A percentile compares a stretch with the other conserved stretches of the same genome.
Conservation (phyloP, 2,329 filamentous ascomycete genomes). For the Myriangium duriaei region DNA sequence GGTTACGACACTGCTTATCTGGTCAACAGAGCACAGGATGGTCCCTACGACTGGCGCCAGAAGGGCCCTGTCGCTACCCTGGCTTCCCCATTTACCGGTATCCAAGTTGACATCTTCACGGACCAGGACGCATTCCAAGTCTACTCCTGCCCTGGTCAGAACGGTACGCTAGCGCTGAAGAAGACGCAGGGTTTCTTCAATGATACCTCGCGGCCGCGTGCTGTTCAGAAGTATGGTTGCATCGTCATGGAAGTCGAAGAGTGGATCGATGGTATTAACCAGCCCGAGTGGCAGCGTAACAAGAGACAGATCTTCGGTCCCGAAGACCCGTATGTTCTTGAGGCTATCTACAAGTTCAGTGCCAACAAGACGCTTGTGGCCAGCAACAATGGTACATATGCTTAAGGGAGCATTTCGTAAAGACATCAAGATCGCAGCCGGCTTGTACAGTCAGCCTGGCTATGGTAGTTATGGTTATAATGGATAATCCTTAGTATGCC, state of each 20-base stretch:
- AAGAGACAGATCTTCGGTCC: conserved; percentile 39
- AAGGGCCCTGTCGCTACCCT: conserved; percentile 51
- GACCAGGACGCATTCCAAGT: conserved; percentile 84
- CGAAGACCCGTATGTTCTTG: conserved; percentile 30
- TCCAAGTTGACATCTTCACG: conserved; percentile 66
- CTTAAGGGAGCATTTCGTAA: no score
- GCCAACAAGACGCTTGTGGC: conserved; percentile 17
- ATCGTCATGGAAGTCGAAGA: conserved; percentile 86
- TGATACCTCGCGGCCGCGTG: conserved; percentile 42
- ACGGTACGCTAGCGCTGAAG: conserved; percentile 59
- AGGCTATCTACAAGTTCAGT: conserved; percentile 34
- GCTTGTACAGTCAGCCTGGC: no score
- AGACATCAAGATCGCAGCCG: no score
- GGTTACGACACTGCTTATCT: conserved; percentile 74
- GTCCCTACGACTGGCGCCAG: conserved; percentile 51
- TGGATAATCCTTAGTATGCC: no score
- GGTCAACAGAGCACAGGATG: conserved; percentile 48
- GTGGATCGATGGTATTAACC: conserved; percentile 88
- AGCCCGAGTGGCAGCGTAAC: conserved; percentile 70
- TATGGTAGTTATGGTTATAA: no score
- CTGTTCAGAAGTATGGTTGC: conserved; percentile 67
- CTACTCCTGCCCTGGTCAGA: conserved; percentile 68
- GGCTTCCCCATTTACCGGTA: conserved; percentile 64
- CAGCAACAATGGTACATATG: conserved; percentile 9
- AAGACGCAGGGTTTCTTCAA: conserved; percentile 53